A percentile compares a stretch with the other conserved stretches of the same genome.
phyloP scores from a whole-genome alignment of 768 basidiomycete species.

The Holtermanniella nyarrowii region DNA sequence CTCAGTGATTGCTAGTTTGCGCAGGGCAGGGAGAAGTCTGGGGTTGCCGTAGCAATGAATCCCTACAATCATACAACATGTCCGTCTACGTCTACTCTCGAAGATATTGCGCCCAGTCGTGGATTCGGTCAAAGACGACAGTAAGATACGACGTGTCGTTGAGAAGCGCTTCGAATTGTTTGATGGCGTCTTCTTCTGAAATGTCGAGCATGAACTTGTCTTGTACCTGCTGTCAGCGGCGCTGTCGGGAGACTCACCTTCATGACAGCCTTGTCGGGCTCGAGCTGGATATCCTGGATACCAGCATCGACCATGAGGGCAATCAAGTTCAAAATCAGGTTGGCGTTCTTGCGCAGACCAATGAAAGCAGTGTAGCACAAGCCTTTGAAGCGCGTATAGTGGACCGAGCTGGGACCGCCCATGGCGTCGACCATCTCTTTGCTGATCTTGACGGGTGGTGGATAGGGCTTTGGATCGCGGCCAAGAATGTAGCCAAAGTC shows the following conservation, averaged over 20 bases:
- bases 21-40: too few species aligned
- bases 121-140: constrained; percentile 84
- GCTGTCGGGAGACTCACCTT: constrained; percentile 39
- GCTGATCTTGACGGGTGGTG: constrained; percentile 95
- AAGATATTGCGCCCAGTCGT: constrained; percentile 44
- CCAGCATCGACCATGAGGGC: constrained; percentile 96
- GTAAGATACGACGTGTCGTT: constrained; percentile 94
- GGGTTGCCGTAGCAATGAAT: too few species aligned
- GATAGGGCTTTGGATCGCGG: constrained; percentile 93
- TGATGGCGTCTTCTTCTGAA: constrained; percentile 93
- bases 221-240: constrained; percentile 54
- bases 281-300: constrained; percentile 87
- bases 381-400: constrained; percentile 90
- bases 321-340: constrained; percentile 90
- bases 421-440: constrained; percentile 99
- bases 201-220: constrained; percentile 93
- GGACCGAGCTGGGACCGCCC: constrained; percentile 93
- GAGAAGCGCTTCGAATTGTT: constrained; percentile 83
- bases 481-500: constrained; percentile 98
- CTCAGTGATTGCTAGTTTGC: background rate
- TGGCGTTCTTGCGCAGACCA: constrained; percentile 89
- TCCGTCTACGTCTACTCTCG: constrained; percentile 13
- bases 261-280: constrained; percentile 46
- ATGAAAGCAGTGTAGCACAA: constrained; percentile 98
- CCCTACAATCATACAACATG: too few species aligned